Evolutionary conservation across 805 yeast genomes (phyloP).

Genomic region (Lachancea waltii): DNA sequence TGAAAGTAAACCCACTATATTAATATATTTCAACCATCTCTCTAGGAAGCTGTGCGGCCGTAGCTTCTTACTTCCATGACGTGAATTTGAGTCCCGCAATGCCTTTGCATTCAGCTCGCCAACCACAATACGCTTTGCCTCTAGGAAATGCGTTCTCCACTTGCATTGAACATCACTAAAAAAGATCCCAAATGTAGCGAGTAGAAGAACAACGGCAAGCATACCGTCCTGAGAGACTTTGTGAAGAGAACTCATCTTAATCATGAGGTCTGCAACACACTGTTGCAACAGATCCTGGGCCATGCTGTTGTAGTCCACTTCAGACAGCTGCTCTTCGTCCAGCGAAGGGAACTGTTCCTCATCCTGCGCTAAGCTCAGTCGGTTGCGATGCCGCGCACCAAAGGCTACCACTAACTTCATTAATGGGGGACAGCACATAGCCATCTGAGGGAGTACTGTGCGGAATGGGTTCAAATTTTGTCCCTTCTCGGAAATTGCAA

Average conservation of each 20-base stretch:
- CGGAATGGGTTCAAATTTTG: constrained; percentile 50
- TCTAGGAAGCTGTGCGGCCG: constrained; percentile 40
- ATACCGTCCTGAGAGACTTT: constrained; percentile 5
- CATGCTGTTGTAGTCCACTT: constrained; percentile 1
- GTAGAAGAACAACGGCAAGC: constrained; percentile 40
- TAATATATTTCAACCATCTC: constrained; percentile 66
- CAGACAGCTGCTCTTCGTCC: constrained; percentile 2
- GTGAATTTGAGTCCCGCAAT: background rate
- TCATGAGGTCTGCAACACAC: constrained; percentile 8
- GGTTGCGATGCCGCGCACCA: constrained; percentile 37
- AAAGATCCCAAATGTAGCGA: constrained; percentile 51
- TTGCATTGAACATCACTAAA: constrained; percentile 37
- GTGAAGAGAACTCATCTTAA: constrained; percentile 11
- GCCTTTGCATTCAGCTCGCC: background rate
- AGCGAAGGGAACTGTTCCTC: constrained; percentile 3
- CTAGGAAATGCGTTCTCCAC: constrained; percentile 56
- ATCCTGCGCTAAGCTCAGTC: constrained; percentile 1
- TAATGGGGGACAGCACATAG: constrained; percentile 48
- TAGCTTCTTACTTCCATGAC: background rate
- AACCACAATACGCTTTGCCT: constrained; percentile 8
- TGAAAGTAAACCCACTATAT: constrained; percentile 56
- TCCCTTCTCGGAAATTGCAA: constrained; percentile 45
- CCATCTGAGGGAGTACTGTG: constrained; percentile 59
- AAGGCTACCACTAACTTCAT: constrained; percentile 51
- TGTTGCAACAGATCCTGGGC: constrained; percentile 9